Evolutionary conservation across 2,329 filamentous ascomycete genomes (phyloP), one percentile per base, ranked within the genome.

Genomic region (Leptographium radiaticola): DNA sequence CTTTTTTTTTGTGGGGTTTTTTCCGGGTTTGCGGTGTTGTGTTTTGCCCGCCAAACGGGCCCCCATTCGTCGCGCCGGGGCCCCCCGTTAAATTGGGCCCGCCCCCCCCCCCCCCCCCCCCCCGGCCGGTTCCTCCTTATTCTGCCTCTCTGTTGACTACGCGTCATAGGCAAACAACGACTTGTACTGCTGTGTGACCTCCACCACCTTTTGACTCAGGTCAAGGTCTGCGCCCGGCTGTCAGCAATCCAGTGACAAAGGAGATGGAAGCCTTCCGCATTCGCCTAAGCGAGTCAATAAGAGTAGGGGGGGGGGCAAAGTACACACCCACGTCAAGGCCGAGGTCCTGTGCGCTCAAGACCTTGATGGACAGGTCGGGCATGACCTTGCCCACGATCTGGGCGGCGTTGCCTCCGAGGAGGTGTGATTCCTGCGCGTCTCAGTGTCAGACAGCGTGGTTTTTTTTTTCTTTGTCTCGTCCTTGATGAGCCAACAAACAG

Each of bases 371-470:
- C 25, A 88, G 70, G 66, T 91, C 87, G 2, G 75, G 74, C 62
- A 86, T 84, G 48, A 93, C 86, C 66, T 89, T 90, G 59, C 87
- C 87, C 57, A 91, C 86, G 58, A 93, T 71, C 63, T 93, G 87
- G 11, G 83, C 83, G 10, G 78, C 82, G 63, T 87, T 84, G 50
- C 83, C 82, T 51, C 81, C 75, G 30, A 77, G 73, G 25, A 90
- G 77, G 62, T 89, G 85, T 1, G 79, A 72, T 56, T 90, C 85
- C 86, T 89, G 39, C 9, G 30, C 13, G 9, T 25, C 20, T 16
- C 15, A 51, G 18, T 54, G 51, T 45, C 36, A 43, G 49, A 11
- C 3, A 20, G 9, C 15, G 12, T 4, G 16, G 2, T 9, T 18
- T n/a, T n/a, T 7, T 8, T 3, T 10, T 11, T 49, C 12, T n/a